These are phyloP conservation scores for Protomyces macrosporus DNA, from an alignment of 1,139 yeast species.

Conservation along the genomic window DNA sequence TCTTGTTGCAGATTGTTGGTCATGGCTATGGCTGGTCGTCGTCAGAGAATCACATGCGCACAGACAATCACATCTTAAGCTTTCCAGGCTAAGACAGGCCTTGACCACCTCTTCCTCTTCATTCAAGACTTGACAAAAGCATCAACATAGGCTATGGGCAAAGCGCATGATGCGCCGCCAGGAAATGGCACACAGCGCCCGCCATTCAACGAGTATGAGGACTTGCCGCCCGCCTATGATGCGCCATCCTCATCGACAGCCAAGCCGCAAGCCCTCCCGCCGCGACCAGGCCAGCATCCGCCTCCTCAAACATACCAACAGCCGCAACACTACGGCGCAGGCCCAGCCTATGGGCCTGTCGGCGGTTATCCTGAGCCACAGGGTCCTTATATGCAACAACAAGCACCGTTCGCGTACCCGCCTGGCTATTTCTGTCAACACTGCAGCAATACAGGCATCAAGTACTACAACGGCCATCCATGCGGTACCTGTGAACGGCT, in stretches of 20 bases:
- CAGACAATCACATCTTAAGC: too few relatives aligned
- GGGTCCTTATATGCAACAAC: background rate
- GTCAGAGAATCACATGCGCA: too few relatives aligned
- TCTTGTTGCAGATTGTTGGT: background rate
- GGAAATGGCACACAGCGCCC: background rate
- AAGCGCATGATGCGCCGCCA: background rate
- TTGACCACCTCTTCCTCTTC: too few relatives aligned
- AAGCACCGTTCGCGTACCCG: conserved; percentile 26
- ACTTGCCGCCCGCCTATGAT: conserved; percentile 22
- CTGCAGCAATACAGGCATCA: conserved; percentile 31
- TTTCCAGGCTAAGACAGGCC: too few relatives aligned
- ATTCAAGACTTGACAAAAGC: too few relatives aligned
- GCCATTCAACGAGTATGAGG: conserved; percentile 1
- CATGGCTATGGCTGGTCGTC: background rate
- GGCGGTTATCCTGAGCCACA: background rate
- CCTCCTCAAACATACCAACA: background rate
- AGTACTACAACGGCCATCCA: conserved; percentile 29
- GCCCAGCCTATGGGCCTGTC: background rate
- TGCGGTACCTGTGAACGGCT: conserved; percentile 30
- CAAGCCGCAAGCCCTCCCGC: background rate
- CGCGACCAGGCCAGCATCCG: background rate
- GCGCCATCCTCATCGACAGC: background rate
- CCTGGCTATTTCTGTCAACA: conserved; percentile 27
- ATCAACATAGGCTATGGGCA: background rate
- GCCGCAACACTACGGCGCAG: background rate